These are phyloP conservation scores for Nidularia pulvinata DNA, from an alignment of 768 basidiomycete species.

Conservation along the genomic window DNA sequence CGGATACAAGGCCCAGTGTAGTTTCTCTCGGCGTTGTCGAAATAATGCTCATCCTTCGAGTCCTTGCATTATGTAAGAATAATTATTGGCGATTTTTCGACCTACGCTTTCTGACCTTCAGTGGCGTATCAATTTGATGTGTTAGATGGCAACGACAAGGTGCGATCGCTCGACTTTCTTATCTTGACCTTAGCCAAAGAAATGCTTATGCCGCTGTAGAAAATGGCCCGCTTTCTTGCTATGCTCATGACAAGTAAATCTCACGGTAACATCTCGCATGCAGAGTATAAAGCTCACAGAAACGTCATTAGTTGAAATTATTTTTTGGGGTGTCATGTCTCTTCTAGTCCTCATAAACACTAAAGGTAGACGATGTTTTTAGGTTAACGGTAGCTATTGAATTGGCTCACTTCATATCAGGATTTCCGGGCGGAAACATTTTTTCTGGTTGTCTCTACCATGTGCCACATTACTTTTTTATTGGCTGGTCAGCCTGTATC, in stretches of 20 bases:
- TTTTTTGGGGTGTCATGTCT: background rate
- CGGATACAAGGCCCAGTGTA: background rate
- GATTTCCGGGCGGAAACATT: background rate
- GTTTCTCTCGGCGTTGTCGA: background rate
- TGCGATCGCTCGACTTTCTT: background rate
- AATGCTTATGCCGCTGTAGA: background rate
- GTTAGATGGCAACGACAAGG: background rate
- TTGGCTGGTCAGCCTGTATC: background rate
- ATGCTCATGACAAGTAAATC: background rate
- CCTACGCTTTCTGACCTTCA: background rate
- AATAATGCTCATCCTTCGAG: background rate
- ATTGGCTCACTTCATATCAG: background rate
- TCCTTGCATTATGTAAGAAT: background rate
- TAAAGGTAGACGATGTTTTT: background rate
- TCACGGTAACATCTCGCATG: background rate
- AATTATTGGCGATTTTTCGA: background rate
- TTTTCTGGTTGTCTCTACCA: background rate
- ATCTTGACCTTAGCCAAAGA: background rate
- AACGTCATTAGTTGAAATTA: background rate
- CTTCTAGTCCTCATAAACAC: background rate
- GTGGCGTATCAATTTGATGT: background rate
- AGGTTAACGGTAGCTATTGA: background rate
- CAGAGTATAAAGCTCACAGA: background rate
- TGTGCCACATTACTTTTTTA: background rate
- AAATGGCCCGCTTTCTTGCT: background rate